Conservation (phyloP, 2,329 filamentous ascomycete genomes). For the Aspergillus latus region DNA sequence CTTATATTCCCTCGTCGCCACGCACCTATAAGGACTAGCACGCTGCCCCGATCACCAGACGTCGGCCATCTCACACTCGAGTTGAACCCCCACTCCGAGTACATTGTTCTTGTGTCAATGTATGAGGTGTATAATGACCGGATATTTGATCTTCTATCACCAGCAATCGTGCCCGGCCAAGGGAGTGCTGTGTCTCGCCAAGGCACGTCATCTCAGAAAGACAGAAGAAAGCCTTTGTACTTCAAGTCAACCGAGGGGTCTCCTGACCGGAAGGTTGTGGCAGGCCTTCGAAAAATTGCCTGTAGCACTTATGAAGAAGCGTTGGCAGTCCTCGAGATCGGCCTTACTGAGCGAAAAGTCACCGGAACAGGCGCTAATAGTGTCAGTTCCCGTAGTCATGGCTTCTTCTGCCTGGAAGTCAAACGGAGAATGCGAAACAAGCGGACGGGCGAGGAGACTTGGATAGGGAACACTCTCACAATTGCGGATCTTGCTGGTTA, state of each 20-base stretch:
- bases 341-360: conserved; percentile 80
- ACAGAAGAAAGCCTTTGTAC: conserved; percentile 75
- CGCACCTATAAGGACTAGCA: conserved; percentile 67
- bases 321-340: conserved; percentile 83
- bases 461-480: conserved; percentile 77
- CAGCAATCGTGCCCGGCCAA: conserved; percentile 45
- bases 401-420: conserved; percentile 93
- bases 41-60: conserved; percentile 71
- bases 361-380: conserved; percentile 92
- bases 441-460: conserved; percentile 57
- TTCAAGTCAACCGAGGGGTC: conserved; percentile 91
- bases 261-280: conserved; percentile 87
- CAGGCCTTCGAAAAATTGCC: conserved; percentile 84
- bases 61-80: conserved; percentile 68
- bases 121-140: conserved; percentile 99
- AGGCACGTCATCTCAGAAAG: conserved; percentile 58
- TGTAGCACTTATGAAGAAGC: conserved; percentile 82
- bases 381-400: conserved; percentile 86
- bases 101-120: conserved; percentile 90
- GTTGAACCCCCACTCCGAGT: conserved; percentile 70
- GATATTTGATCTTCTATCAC: conserved; percentile 86
- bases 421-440: conserved; percentile 68
- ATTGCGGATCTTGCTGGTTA: conserved; percentile 85
- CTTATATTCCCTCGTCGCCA: conserved; percentile 58
- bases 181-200: conserved; percentile 42